These are phyloP conservation scores for Fusarium sulawesiense DNA, from an alignment of 2,329 filamentous ascomycete genomes.

Conservation along the genomic window DNA sequence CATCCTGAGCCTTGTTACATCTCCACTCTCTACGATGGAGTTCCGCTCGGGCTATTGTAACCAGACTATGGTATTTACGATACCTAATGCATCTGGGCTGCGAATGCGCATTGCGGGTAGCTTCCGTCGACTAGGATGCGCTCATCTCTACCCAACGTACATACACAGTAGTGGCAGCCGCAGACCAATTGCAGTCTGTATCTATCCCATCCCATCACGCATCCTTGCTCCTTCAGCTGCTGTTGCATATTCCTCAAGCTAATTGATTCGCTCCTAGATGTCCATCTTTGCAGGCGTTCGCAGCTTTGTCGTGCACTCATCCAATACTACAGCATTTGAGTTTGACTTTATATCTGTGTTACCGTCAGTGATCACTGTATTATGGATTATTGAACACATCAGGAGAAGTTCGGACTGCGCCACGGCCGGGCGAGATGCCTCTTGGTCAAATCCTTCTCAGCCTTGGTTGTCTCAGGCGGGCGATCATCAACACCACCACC, in stretches of 20 bases:
- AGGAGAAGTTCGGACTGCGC: conserved; percentile 26
- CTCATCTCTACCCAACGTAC: conserved; percentile 18
- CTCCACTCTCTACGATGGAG: conserved; percentile 32
- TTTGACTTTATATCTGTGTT: conserved; percentile 20
- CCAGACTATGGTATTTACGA: conserved; percentile 4
- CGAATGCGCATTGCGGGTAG: conserved; percentile 15
- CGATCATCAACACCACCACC: conserved; percentile 43
- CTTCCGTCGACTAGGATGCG: conserved; percentile 22
- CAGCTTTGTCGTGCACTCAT: conserved; percentile 21
- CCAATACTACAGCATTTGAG: conserved; percentile 13
- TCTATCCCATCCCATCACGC: conserved; percentile 13
- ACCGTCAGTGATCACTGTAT: not conserved
- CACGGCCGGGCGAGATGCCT: conserved; percentile 26
- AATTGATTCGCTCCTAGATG: conserved; percentile 13
- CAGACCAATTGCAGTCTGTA: conserved; percentile 22
- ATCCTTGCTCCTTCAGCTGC: conserved; percentile 28
- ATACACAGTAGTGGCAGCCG: conserved; percentile 18
- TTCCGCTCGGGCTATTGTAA: conserved; percentile 25
- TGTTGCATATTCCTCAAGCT: not conserved
- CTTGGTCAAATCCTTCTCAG: conserved; percentile 32
- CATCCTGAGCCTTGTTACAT: conserved; percentile 33
- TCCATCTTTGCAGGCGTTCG: conserved; percentile 26
- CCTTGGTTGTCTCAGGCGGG: conserved; percentile 45
- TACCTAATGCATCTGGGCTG: not conserved
- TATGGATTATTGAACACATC: conserved; percentile 18